These are phyloP conservation scores for Amaranthus palmeri DNA, from an alignment of 148 eudicot species.

Conservation along the genomic window DNA sequence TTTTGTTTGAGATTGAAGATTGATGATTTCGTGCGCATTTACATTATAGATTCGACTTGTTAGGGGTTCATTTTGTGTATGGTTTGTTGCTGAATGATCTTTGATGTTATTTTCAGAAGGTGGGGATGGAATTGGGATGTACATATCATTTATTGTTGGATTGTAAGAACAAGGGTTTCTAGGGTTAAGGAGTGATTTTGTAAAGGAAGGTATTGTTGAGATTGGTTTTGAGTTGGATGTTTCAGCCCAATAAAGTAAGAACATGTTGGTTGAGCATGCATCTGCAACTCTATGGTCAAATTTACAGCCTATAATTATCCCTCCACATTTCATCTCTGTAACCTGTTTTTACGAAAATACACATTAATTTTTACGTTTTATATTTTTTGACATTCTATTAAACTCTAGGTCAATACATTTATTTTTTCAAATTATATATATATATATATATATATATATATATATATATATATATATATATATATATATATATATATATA, in stretches of 20 bases:
- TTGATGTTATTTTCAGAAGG: conserved; percentile 9
- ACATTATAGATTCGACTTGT: conserved; percentile 56
- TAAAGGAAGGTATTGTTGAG: conserved; percentile 38
- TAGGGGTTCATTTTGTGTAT: conserved; percentile 7
- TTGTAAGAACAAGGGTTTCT: conserved; percentile 36
- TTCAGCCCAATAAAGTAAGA: conserved; percentile 67
- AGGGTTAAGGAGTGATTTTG: conserved; percentile 48
- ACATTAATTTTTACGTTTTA: no score
- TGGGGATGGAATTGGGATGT: conserved; percentile 31
- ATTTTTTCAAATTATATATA: no score
- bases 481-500: no score
- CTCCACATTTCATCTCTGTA: conserved; percentile 58
- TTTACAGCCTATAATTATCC: conserved; percentile 43
- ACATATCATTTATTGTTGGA: conserved; percentile 29
- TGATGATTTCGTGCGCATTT: conserved; percentile 23
- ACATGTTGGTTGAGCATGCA: conserved; percentile 66
- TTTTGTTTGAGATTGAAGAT: conserved; percentile 35
- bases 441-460: no score
- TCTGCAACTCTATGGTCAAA: conserved; percentile 70
- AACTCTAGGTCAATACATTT: no score
- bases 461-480: no score
- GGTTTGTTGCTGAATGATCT: neutral
- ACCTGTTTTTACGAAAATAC: conserved; percentile 24
- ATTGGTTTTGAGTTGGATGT: conserved; percentile 31
- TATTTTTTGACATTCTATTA: no score